Evolutionary conservation across 148 eudicot species (phyloP).

Genomic region (Gaultheria prostrata): DNA sequence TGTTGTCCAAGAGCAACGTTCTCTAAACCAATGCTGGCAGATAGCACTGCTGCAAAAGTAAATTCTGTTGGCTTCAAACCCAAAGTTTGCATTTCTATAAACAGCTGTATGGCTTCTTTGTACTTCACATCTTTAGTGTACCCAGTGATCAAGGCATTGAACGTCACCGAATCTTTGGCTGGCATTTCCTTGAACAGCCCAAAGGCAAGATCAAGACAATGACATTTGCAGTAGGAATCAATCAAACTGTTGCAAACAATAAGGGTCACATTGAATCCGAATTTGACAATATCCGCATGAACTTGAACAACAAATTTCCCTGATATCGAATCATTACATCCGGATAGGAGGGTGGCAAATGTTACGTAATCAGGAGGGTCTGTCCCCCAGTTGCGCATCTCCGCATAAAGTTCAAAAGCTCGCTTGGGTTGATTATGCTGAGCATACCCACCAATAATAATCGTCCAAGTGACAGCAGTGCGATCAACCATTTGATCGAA

Average conservation of each 20-base stretch:
- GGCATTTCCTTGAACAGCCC: conserved; percentile 46
- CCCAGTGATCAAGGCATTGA: conserved; percentile 70
- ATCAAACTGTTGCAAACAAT: conserved; percentile 64
- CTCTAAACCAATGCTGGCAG: conserved; percentile 51
- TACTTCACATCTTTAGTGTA: conserved; percentile 41
- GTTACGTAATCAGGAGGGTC: conserved; percentile 70
- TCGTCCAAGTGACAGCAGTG: conserved; percentile 68
- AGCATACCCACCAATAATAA: conserved; percentile 70
- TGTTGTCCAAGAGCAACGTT: conserved; percentile 49
- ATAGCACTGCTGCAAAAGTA: conserved; percentile 71
- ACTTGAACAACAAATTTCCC: conserved; percentile 42
- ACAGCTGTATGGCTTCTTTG: conserved; percentile 45
- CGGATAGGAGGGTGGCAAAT: conserved; percentile 60
- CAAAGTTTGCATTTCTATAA: conserved; percentile 48
- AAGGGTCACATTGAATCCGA: conserved; percentile 39
- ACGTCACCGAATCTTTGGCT: conserved; percentile 57
- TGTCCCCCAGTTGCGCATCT: conserved; percentile 49
- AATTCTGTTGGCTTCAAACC: conserved; percentile 70
- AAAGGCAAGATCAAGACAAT: conserved; percentile 44
- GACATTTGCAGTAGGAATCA: conserved; percentile 71
- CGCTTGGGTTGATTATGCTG: conserved; percentile 35
- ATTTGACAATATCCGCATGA: conserved; percentile 58
- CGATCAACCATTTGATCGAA: conserved; percentile 46
- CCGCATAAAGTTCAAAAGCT: conserved; percentile 53
- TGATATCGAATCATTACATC: conserved; percentile 39